These are phyloP conservation scores for Crucihimalaya himalaica DNA, from an alignment of 345 rosid species.

Conservation along the genomic window DNA sequence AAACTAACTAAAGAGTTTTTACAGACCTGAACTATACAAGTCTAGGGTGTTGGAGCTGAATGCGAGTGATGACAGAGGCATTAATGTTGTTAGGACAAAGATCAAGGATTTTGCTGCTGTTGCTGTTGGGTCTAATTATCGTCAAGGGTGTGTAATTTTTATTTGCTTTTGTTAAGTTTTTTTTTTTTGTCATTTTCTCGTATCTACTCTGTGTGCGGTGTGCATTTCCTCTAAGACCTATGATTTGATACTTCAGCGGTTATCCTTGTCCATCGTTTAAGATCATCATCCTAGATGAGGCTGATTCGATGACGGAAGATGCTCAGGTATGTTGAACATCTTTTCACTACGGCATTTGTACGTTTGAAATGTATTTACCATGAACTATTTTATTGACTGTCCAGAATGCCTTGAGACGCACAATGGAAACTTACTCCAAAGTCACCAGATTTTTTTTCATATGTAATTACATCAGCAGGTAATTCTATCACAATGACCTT, in stretches of 20 bases:
- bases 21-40: conserved; percentile 91
- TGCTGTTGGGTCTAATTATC: conserved; percentile 75
- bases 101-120: conserved; percentile 95
- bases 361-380: conserved; percentile 2
- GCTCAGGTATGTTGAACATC: conserved; percentile 71
- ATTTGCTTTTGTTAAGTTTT: neutral
- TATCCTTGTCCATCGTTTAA: conserved; percentile 93
- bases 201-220: neutral
- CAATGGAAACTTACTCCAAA: conserved; percentile 96
- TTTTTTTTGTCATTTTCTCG: neutral
- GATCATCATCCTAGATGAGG: conserved; percentile 91
- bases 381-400: neutral
- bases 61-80: conserved; percentile 99
- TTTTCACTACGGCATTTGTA: neutral
- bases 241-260: conserved; percentile 48
- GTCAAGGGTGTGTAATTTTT: conserved; percentile 56
- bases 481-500: conserved; percentile 9
- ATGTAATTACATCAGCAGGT: conserved; percentile 99
- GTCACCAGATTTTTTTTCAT: conserved; percentile 94
- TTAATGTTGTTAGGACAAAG: conserved; percentile 93
- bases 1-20: conserved; percentile 22
- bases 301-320: conserved; percentile 99
- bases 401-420: conserved; percentile 92
- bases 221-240: conserved; percentile 12
- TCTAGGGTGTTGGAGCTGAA: conserved; percentile 93